Evolutionary conservation across 441 rosid genomes (phyloP).

Genomic region (Raphanus hybrid): DNA sequence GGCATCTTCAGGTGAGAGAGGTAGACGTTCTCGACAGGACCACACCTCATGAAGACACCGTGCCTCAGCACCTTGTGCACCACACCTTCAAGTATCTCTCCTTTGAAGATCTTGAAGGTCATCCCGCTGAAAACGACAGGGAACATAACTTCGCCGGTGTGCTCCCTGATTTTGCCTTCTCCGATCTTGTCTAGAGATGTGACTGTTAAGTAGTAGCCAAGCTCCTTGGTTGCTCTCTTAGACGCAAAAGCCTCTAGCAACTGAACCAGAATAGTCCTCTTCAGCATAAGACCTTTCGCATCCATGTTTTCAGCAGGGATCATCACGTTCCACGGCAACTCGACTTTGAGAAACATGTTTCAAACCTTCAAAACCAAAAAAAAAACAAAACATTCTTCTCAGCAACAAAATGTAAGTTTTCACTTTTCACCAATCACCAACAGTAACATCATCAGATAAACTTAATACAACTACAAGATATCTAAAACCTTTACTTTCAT

Average conservation of each 20-base stretch:
- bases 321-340: constrained; percentile 79
- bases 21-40: constrained; percentile 62
- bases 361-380: constrained; percentile 23
- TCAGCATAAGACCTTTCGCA: constrained; percentile 67
- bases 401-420: not conserved
- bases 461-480: not conserved
- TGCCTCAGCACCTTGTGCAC: constrained; percentile 81
- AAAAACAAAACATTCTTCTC: not conserved
- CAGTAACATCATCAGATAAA: not conserved
- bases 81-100: constrained; percentile 71
- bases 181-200: constrained; percentile 64
- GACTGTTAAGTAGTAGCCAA: constrained; percentile 72
- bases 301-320: constrained; percentile 70
- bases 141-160: constrained; percentile 77
- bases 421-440: not conserved
- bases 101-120: constrained; percentile 81
- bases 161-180: constrained; percentile 75
- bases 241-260: constrained; percentile 64
- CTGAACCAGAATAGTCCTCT: constrained; percentile 61
- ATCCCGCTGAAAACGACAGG: constrained; percentile 71
- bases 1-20: constrained; percentile 67
- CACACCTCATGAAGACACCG: constrained; percentile 81
- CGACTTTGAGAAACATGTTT: constrained; percentile 72
- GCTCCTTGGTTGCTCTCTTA: constrained; percentile 77
- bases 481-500: not conserved